Base-by-base conservation (phyloP, 441 rosid genomes). In the Pelargonium fulgidum region DNA sequence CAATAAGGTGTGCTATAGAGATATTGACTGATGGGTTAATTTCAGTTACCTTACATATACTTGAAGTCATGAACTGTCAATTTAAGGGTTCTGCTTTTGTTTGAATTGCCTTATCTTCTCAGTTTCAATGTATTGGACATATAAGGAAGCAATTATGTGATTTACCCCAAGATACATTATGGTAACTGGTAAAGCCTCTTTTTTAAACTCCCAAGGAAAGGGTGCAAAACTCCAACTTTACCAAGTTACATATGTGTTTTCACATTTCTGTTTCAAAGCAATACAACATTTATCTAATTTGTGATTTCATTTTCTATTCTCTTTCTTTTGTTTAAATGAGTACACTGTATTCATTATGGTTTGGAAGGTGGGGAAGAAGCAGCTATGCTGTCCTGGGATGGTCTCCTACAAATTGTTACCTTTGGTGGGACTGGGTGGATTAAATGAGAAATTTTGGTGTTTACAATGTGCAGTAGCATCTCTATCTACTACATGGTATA, bases 101-200 rank as follows among this genome's bases (percentile, higher is more conserved):
- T 54, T n/a, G 24, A 54, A 54, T 10, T 17, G 24, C 62, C 9
- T 56, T 56, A 3, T 10, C 62, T 17, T 16, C 7, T 56, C 8
- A 56, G 22, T 56, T 16, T 56, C 62, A 56, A 2, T 56, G 24
- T 8, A 56, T 56, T 56, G 62, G 62, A 17, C 62, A 56, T 56
- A 17, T 52, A 52, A 14, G 7, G 19, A 19, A 54, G 61, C 61
- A 5, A 20, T 54, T 54, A 54, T 7, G 20, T 54, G 36, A 5
- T 29, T 3, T 29, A 29, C 4, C 36, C 36, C 36, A 29, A 29
- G 36, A 14, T 54, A 9, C 17, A 54, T 20, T 8, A 17, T 56
- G 19, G 22, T 6, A 56, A 56, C 62, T 7, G 9, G 9, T 56
- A 29, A 29, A 29, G 36, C 36, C 36, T 29, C 3, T 29, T 29